Percentiles rank a stretch among this genome's conserved stretches.
These are phyloP conservation scores for Hyphopichia pseudoburtonii DNA, from an alignment of 1,139 yeast species.

Conservation along the genomic window DNA sequence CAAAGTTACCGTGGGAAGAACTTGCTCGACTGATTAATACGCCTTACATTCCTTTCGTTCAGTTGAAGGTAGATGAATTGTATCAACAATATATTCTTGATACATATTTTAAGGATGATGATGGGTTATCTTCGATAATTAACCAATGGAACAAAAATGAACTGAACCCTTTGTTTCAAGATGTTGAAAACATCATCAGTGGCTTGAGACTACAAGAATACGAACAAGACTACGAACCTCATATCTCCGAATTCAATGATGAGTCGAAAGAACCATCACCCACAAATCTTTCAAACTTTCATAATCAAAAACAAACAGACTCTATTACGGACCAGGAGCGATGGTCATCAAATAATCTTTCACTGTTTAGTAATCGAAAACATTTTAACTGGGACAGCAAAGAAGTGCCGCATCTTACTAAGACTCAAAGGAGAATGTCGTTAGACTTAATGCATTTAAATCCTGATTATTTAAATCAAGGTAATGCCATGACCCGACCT, in stretches of 20 bases:
- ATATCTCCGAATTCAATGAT: too few species aligned
- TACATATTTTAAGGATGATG: constrained; percentile 6
- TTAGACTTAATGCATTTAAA: constrained; percentile 28
- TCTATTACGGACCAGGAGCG: too few species aligned
- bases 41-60: constrained; percentile 16
- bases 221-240: constrained; percentile 9
- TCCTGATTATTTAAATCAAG: constrained; percentile 1
- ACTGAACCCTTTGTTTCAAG: constrained; percentile 9
- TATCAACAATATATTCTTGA: constrained; percentile 14
- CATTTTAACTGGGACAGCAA: too few species aligned
- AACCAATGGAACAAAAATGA: constrained; percentile 15
- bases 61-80: constrained; percentile 23
- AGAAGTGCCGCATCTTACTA: constrained; percentile 1
- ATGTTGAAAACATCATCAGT: constrained; percentile 19
- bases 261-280: too few species aligned
- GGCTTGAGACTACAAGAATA: constrained; percentile 16
- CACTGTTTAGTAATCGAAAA: too few species aligned
- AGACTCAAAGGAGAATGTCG: constrained; percentile 23
- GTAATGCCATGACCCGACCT: constrained; percentile 10
- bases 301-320: too few species aligned
- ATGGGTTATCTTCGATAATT: constrained; percentile 8
- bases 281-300: too few species aligned
- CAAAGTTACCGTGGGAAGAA: constrained; percentile 2
- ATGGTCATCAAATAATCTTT: too few species aligned
- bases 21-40: not conserved